These are phyloP conservation scores for Coniochaeta ligniaria DNA, from an alignment of 2,329 filamentous ascomycete species.

Conservation along the genomic window DNA sequence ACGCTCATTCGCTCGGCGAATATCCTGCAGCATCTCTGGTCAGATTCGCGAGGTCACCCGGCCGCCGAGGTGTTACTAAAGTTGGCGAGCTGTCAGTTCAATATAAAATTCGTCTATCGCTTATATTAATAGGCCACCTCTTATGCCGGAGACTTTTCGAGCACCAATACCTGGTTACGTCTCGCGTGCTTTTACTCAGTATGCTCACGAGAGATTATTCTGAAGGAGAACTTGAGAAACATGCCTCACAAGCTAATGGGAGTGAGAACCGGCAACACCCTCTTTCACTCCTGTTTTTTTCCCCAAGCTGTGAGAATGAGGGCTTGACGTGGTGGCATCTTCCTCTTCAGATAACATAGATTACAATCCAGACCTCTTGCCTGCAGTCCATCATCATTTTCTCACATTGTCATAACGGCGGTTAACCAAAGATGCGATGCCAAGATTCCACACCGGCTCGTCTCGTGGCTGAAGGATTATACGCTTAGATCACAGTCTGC, in stretches of 20 bases:
- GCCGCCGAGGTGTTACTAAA: not conserved
- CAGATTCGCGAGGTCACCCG: conserved; percentile 5
- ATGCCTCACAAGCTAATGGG: not conserved
- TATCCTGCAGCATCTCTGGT: not conserved
- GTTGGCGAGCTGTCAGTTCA: conserved; percentile 1
- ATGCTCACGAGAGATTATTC: not conserved
- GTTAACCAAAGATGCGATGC: not conserved
- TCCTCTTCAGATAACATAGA: not conserved
- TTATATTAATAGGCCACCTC: conserved; percentile 4
- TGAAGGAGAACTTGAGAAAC: too few relatives aligned
- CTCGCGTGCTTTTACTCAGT: not conserved
- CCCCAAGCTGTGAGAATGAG: not conserved
- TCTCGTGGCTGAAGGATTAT: not conserved
- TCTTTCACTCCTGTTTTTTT: not conserved
- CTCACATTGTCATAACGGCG: not conserved
- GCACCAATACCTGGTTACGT: not conserved
- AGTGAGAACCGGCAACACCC: not conserved
- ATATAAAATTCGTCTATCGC: conserved; percentile 1
- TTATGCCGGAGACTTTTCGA: not conserved
- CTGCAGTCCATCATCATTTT: not conserved
- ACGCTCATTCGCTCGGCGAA: not conserved
- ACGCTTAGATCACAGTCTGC: not conserved
- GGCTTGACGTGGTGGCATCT: not conserved
- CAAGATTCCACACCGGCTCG: not conserved
- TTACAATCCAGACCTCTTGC: not conserved